A percentile compares a stretch with the other conserved stretches of the same genome.
Evolutionary conservation across 2,329 filamentous ascomycete species (phyloP).

Genomic region (Pyricularia pennisetigena): DNA sequence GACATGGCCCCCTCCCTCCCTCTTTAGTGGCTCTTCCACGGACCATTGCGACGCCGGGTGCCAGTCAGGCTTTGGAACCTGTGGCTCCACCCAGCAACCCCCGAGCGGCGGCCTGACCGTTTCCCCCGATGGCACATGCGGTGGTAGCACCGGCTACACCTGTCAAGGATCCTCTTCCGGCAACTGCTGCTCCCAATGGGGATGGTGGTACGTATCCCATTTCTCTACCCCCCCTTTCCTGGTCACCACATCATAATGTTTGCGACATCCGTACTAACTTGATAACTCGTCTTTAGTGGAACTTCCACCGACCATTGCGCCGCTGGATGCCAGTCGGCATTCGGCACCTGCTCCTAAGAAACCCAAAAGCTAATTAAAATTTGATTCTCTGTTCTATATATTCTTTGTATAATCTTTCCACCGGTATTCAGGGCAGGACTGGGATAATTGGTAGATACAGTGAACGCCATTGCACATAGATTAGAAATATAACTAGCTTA

Average conservation of each 20-base stretch:
- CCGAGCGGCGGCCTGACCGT: not conserved
- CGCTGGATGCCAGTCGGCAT: not conserved
- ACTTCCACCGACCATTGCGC: slow-evolving; percentile 21
- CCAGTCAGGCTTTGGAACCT: slow-evolving; percentile 8
- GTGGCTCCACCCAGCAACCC: slow-evolving; percentile 1
- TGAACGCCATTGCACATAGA: not conserved
- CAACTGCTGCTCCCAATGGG: not conserved
- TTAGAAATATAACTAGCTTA: not conserved
- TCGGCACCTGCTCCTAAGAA: slow-evolving; percentile 1
- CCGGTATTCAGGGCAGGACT: not conserved
- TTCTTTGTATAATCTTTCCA: not conserved
- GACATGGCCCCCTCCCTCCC: no score
- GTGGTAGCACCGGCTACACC: slow-evolving; percentile 4
- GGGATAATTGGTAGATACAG: not conserved
- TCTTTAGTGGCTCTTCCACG: slow-evolving; percentile 5
- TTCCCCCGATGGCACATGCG: not conserved
- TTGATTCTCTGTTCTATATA: not conserved
- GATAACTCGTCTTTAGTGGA: slow-evolving; percentile 3
- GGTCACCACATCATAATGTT: no score
- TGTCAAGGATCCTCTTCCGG: not conserved
- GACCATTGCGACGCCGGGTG: slow-evolving; percentile 10
- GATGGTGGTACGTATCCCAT: not conserved
- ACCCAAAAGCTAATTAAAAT: not conserved
- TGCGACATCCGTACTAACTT: no score
- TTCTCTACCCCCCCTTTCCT: not conserved